A percentile compares a stretch with the other conserved stretches of the same genome.
Evolutionary conservation across 257 asterid genomes (phyloP).

Genomic region (Solanum etuberosum): DNA sequence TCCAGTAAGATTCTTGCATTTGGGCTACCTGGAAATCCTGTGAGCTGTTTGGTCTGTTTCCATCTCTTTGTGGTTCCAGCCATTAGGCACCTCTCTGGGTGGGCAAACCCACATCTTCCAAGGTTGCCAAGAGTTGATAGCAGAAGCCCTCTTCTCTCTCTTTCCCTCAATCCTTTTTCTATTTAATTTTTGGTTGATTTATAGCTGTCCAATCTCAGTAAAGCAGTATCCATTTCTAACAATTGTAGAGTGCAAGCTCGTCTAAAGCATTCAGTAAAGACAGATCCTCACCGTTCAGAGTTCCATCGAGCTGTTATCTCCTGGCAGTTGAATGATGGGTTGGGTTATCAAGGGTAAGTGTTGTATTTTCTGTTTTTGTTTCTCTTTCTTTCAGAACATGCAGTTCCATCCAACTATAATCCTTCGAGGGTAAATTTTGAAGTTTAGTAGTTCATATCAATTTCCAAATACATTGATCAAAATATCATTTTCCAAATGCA

Average conservation of each 20-base stretch:
- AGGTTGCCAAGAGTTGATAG: conserved; percentile 42
- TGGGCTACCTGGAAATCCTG: conserved; percentile 99
- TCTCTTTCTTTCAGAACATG: not conserved
- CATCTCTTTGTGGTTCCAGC: conserved; percentile 89
- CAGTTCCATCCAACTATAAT: not conserved
- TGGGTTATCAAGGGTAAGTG: conserved; percentile 60
- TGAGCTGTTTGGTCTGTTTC: conserved; percentile 90
- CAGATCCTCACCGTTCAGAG: conserved; percentile 69
- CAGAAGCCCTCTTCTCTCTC: not conserved
- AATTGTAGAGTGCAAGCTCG: conserved; percentile 72
- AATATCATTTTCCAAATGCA: not conserved
- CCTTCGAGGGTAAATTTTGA: not conserved
- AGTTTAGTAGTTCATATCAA: not conserved
- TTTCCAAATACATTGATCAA: not conserved
- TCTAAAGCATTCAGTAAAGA: conserved; percentile 64
- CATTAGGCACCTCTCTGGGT: conserved; percentile 79
- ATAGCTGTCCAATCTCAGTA: not conserved
- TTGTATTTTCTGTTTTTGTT: not conserved
- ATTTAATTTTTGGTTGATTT: not conserved
- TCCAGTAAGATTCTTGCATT: conserved; percentile 69
- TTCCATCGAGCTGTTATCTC: conserved; percentile 67
- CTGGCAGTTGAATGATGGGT: conserved; percentile 52
- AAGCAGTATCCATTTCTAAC: not conserved
- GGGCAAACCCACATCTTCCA: conserved; percentile 74
- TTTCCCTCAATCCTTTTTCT: not conserved